Evolutionary conservation across 1,284 basidiomycete species (phyloP), one percentile per base, ranked within the genome.

Genomic region (Polyporus tsugae): DNA sequence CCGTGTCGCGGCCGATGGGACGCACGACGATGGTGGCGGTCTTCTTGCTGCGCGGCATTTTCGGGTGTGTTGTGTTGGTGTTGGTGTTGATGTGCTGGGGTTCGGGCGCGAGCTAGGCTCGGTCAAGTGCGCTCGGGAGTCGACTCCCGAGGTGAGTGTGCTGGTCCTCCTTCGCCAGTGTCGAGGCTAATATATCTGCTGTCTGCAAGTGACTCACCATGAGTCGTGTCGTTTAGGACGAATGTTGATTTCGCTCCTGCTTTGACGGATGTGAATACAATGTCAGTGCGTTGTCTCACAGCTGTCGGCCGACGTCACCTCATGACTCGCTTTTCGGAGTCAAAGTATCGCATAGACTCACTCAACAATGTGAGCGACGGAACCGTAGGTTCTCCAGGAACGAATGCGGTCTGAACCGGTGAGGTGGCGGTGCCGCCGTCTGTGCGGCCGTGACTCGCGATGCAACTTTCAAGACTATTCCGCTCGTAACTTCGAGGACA

Each of bases 31-130:
- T 62, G 5, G 35, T 61, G 35, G 33, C 22, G 13, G 52, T 22
- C 35, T 55, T 63, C 63, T 71, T 69, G 61, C 57, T 53, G 57
- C 41, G 63, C 15, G 67, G 62, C 70, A 72, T 71, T 35, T 25
- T 35, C 29, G 25, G 57, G 46, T n/a, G 13, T 58, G 33, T 39
- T 19, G 58, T 13, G 17, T n/a, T 11, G 25, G 19, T 25, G 58
- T 25, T 11, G 58, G 2, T 25, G 58, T 22, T 19, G 35, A 38
- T 35, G 33, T 38, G 55, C 15, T 13, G 35, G 36, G 4, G 7
- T 35, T 2, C n/a, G 25, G 15, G 44, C 2, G n/a, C 44, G 15
- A 53, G 52, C 52, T 6, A 35, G 52, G 52, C 22, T 49, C 33
- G 29, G 17, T 35, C 29, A 9, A 55, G 52, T 55, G 15, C 33